These are phyloP conservation scores for Sungouiella thailandica DNA, from an alignment of 805 yeast species.

Conservation along the genomic window DNA sequence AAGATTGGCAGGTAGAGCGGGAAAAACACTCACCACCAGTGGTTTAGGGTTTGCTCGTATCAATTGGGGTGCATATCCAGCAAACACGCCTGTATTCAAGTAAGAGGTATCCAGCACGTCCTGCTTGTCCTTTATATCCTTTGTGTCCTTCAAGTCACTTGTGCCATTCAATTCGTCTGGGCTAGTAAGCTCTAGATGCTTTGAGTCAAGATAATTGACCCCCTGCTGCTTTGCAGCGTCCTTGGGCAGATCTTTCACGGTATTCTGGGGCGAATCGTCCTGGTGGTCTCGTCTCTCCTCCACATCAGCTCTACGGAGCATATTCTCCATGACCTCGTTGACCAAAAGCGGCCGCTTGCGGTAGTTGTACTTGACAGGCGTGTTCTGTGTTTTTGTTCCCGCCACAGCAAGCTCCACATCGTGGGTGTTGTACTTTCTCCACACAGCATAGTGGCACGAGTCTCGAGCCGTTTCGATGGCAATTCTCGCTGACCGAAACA, in stretches of 20 bases:
- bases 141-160: background rate
- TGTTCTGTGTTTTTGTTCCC: slow-evolving; percentile 27
- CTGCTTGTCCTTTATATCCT: background rate
- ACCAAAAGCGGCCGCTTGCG: slow-evolving; percentile 30
- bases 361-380: slow-evolving; percentile 30
- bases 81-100: too few species aligned
- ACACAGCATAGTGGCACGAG: slow-evolving; percentile 30
- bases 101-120: too few species aligned
- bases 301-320: too few species aligned
- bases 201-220: too few species aligned
- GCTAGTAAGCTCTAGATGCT: too few species aligned
- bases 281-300: too few species aligned
- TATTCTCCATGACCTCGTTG: slow-evolving; percentile 30
- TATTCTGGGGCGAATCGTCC: slow-evolving; percentile 9
- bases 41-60: slow-evolving; percentile 1
- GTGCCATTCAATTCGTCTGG: background rate
- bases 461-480: slow-evolving; percentile 31
- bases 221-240: background rate
- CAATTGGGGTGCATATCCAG: background rate
- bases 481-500: slow-evolving; percentile 26
- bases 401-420: slow-evolving; percentile 28
- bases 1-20: slow-evolving; percentile 14
- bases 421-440: slow-evolving; percentile 6
- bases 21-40: slow-evolving; percentile 11
- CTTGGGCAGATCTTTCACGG: background rate